Evolutionary conservation across 1,284 basidiomycete species (phyloP).

Genomic region (Cryptococcus sp.): DNA sequence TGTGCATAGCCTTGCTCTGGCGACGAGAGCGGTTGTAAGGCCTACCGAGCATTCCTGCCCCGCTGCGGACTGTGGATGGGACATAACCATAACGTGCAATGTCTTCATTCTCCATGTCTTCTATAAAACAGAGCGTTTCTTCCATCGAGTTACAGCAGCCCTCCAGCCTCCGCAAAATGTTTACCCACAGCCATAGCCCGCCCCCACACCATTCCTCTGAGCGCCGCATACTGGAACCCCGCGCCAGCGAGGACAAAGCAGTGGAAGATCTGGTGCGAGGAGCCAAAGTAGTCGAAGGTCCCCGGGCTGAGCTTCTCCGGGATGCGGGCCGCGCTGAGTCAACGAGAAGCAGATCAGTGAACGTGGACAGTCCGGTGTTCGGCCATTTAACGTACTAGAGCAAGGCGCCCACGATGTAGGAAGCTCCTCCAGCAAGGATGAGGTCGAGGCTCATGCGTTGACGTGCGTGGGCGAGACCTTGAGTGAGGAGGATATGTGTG

Average conservation of each 20-base stretch:
- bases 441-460: conserved; percentile 66
- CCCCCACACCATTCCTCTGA: conserved; percentile 43
- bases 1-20: no score
- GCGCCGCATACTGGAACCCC: conserved; percentile 62
- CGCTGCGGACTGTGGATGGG: no score
- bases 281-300: conserved; percentile 72
- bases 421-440: conserved; percentile 62
- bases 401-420: conserved; percentile 70
- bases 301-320: conserved; percentile 77
- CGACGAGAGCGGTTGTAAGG: no score
- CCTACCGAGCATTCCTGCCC: no score
- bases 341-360: conserved; percentile 5
- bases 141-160: not conserved
- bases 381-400: conserved; percentile 64
- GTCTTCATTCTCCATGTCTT: not conserved
- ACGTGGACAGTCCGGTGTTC: not conserved
- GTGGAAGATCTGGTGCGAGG: conserved; percentile 83
- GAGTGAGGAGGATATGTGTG: conserved; percentile 60
- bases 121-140: not conserved
- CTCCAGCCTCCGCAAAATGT: not conserved
- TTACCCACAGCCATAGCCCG: conserved; percentile 21
- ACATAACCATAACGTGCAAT: not conserved
- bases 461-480: conserved; percentile 59
- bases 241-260: conserved; percentile 73
- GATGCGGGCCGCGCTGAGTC: conserved; percentile 67